Base-by-base conservation (phyloP, 352 stramenopile genomes). In the Pythium periplocum region DNA sequence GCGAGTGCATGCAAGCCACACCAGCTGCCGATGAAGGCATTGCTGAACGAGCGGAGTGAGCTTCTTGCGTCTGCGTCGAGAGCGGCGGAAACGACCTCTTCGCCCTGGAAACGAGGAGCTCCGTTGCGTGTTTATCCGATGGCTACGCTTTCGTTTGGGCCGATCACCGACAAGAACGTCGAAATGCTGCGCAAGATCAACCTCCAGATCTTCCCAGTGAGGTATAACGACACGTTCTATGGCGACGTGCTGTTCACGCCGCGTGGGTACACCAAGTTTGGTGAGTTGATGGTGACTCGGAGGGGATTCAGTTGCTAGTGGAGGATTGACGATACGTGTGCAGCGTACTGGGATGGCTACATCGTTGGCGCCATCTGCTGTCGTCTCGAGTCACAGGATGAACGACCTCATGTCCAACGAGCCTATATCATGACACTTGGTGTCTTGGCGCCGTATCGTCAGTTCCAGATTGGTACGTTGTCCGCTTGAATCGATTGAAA, bases 391-490 rank as follows among this genome's bases (percentile, higher is more conserved):
- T 54, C 54, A 3, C 26, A 75, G 11, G 55, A 70, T 43, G 36
- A 52, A 2, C 38, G 59, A 35, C 45, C 56, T 3, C 42, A 45
- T 2, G 48, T 73, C 45, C 51, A 72, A 39, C 73, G 82, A 53
- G 75, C 94, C 6, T 98, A 98, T 65, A 97, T 98, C 51, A 98
- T 98, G 93, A 98, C 92, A 33, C 74, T 98, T 2, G 92, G 85
- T 30, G 86, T 98, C 8, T 62, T 98, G 33, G 83, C 90, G 35
- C 67, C 75, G 26, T 98, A 97, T 68, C 82, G 91, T 11, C 77
- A 89, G 32, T 72, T 73, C 44, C 68, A 66, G 39, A 87, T 98
- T 60, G 83, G 86, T 57, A 75, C 59, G 52, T 35, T 26, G 17
- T 26, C 17, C 17, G 17, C 17, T 26, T 26, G 17, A 26, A 26